phyloP scores from a whole-genome alignment of 345 rosid genomes.

The Arabis alpina region DNA sequence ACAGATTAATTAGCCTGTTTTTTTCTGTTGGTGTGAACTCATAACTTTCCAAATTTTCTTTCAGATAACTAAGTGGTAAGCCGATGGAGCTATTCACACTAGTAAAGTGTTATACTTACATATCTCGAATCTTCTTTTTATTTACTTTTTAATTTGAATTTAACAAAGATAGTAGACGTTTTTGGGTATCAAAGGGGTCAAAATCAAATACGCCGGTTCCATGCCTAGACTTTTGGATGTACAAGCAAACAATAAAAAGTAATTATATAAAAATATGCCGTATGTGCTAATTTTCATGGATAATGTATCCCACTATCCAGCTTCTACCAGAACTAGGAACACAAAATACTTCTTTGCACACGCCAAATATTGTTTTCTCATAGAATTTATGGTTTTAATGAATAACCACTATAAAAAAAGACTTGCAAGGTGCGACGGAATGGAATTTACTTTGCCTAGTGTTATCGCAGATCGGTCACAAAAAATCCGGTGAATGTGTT shows the following conservation, averaged over 20 bases:
- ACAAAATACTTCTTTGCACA: neutral
- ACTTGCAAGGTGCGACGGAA: no score
- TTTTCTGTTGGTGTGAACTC: no score
- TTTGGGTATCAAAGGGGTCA: conserved; percentile 15
- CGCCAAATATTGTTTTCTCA: no score
- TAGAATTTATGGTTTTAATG: no score
- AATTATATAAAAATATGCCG: neutral
- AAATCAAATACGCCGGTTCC: conserved; percentile 20
- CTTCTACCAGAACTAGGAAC: neutral
- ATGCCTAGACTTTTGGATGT: conserved; percentile 32
- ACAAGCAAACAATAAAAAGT: neutral
- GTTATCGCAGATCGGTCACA: no score
- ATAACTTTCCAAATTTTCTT: no score
- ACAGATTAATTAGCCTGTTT: no score
- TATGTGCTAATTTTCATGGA: conserved; percentile 11
- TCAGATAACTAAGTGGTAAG: no score
- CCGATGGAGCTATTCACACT: no score
- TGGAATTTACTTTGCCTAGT: no score
- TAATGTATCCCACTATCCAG: conserved; percentile 8
- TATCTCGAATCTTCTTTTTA: neutral
- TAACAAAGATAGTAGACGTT: conserved; percentile 14
- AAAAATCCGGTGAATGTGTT: no score
- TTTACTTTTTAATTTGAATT: neutral
- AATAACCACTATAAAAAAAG: no score
- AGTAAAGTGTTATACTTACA: neutral